A percentile compares a stretch with the other conserved stretches of the same genome.
Conservation (phyloP, 2,329 filamentous ascomycete species). For the Dactylellina leptospora region DNA sequence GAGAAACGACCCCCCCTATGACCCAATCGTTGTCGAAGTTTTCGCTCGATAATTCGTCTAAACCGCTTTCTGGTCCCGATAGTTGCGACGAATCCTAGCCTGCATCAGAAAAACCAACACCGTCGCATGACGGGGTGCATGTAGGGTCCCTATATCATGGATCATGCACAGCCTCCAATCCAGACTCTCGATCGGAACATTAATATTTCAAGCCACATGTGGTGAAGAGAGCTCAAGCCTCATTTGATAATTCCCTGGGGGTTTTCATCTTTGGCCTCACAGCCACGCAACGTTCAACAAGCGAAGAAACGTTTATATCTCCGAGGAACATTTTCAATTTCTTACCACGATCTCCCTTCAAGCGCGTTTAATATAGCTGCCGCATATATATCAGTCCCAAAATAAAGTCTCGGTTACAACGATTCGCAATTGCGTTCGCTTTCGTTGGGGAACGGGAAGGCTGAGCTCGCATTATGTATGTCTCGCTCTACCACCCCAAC, state of each 20-base stretch:
- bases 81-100: neutral
- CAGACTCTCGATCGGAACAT: conserved; percentile 19
- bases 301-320: neutral
- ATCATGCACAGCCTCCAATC: conserved; percentile 36
- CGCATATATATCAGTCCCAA: neutral
- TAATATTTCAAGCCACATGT: neutral
- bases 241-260: too few species aligned
- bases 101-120: neutral
- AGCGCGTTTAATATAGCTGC: neutral
- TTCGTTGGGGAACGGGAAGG: neutral
- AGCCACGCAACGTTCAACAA: conserved; percentile 22
- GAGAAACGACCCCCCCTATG: neutral
- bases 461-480: conserved; percentile 17
- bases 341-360: neutral
- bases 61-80: neutral
- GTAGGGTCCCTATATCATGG: conserved; percentile 6
- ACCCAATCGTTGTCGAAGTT: too few species aligned
- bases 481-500: neutral
- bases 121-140: neutral
- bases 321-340: neutral
- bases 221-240: too few species aligned
- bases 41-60: neutral
- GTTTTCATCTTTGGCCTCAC: conserved; percentile 2
- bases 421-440: neutral
- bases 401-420: neutral